Evolutionary conservation across 306 rosid species (phyloP), one percentile per base, ranked within the genome.

Genomic region (Cucurbita argyrosperma): DNA sequence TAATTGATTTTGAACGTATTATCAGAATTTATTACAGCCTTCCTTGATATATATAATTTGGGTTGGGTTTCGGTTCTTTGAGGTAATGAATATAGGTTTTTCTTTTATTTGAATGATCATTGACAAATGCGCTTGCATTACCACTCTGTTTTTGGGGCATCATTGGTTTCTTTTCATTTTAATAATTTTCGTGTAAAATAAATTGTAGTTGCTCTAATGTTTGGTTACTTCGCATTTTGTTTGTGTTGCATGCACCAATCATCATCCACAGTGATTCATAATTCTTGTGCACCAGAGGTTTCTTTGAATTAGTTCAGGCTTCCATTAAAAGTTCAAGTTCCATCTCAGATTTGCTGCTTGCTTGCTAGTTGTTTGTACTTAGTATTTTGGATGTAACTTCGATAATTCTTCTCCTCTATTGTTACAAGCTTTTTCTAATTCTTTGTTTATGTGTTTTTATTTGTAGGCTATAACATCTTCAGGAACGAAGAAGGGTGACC

Each of bases 401-500:
- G 19, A 70, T 16, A 15, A 70, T 50, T 53, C 23, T 70, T 70
- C 7, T 9, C 38, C 72, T 47, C 40, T 46, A 3, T 4, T 70
- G 2, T 14, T 47, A 21, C 46, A 30, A 30, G 30, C 56, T 10
- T 74, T 45, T 57, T 35, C 23, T 15, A 23, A 38, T 78, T 15
- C 8, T 15, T 37, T 71, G 21, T 50, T 11, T 16, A 15, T 57
- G 38, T 82, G 23, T 77, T 77, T 73, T 15, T 78, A 42, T 74
- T 8, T 84, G 75, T 84, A 92, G 96, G 95, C 85, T 67, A 90
- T 92, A 58, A 92, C 92, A 18, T 79, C 96, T n/a, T 74, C 98
- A 13, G 90, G 92, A 66, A 88, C 81, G 16, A 90, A 82, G 83
- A 92, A 82, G 70, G 98, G 96, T 45, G 96, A 90, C 6, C 51